These are phyloP conservation scores for Fraxinus ornus DNA, from an alignment of 305 asterid species.

Conservation along the genomic window DNA sequence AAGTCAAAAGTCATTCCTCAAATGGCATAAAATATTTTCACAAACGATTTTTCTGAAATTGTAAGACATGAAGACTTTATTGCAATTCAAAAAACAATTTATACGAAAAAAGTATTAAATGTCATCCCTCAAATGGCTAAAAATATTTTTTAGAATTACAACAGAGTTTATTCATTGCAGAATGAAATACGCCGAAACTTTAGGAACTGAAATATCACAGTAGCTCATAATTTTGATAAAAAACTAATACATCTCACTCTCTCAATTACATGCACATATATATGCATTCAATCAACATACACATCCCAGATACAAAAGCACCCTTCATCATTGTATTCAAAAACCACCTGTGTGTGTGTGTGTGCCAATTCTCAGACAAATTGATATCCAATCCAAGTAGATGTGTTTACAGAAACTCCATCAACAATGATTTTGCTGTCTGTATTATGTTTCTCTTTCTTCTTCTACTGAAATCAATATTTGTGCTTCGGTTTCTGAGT, in stretches of 20 bases:
- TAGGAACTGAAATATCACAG: neutral
- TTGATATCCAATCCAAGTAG: constrained; percentile 3
- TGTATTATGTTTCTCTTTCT: neutral
- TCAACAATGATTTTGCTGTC: constrained; percentile 17
- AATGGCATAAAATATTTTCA: neutral
- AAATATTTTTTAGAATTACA: neutral
- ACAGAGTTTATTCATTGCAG: neutral
- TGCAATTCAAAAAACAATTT: neutral
- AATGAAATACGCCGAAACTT: neutral
- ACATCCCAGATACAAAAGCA: neutral
- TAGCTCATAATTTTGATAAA: neutral
- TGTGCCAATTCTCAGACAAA: neutral
- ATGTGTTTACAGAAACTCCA: constrained; percentile 3
- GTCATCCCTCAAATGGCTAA: neutral
- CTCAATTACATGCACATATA: neutral
- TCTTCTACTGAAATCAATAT: constrained; percentile 4
- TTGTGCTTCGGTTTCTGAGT: constrained; percentile 9
- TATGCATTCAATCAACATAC: neutral
- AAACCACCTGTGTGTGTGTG: neutral
- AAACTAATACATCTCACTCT: neutral
- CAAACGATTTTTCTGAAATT: neutral
- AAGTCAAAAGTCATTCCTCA: neutral
- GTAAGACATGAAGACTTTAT: neutral
- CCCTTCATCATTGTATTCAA: neutral
- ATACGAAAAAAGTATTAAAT: neutral